Percentiles rank a stretch among this genome's conserved stretches.
These are phyloP conservation scores for Populus davidiana DNA, from an alignment of 345 rosid species.

Conservation along the genomic window DNA sequence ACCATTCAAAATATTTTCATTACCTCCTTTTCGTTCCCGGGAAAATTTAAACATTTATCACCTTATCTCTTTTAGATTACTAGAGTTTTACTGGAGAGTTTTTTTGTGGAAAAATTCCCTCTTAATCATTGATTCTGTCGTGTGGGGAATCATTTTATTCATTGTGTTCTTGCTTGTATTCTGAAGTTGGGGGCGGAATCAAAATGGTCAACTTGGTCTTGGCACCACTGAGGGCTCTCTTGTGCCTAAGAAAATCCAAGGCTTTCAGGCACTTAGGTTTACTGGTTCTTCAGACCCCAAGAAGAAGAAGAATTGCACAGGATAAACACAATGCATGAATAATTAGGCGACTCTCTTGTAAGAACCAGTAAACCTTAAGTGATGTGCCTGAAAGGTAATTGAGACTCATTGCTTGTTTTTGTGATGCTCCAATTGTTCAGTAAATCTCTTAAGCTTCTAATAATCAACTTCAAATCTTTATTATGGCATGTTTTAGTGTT, in stretches of 20 bases:
- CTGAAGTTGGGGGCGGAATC: conserved; percentile 97
- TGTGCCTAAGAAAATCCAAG: conserved; percentile 82
- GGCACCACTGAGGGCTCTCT: conserved; percentile 83
- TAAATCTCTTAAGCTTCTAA: not conserved
- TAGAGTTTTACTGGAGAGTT: too few relatives aligned
- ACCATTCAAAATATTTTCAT: too few relatives aligned
- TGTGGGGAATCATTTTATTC: conserved; percentile 7
- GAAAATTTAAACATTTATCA: too few relatives aligned
- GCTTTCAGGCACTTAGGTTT: conserved; percentile 63
- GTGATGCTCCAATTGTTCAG: not conserved
- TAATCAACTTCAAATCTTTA: not conserved
- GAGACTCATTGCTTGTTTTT: not conserved
- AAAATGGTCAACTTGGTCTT: conserved; percentile 98
- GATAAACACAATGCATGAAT: too few relatives aligned
- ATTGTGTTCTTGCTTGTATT: conserved; percentile 7
- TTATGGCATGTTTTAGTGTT: not conserved
- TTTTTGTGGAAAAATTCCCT: not conserved
- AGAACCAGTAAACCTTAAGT: too few relatives aligned
- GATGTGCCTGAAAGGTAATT: not conserved
- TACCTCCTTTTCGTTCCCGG: too few relatives aligned
- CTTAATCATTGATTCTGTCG: not conserved
- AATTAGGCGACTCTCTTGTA: too few relatives aligned
- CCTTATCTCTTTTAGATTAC: too few relatives aligned
- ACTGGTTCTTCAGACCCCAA: not conserved
- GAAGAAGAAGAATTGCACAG: too few relatives aligned